Conservation (phyloP, 1,284 basidiomycete species). For the Ganoderma sinense region DNA sequence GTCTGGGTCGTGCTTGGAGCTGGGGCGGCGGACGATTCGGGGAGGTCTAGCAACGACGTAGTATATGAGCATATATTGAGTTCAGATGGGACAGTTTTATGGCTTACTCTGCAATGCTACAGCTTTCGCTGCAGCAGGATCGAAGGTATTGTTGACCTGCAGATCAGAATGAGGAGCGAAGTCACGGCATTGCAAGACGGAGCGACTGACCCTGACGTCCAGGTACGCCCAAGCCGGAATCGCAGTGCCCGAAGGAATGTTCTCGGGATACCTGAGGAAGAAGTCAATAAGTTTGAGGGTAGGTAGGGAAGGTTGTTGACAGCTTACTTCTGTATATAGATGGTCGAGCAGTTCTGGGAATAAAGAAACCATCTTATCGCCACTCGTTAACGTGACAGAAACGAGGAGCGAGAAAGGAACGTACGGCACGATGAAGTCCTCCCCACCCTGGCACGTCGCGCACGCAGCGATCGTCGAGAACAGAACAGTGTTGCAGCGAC, state of each 20-base stretch:
- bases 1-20: background rate
- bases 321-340: conserved; percentile 13
- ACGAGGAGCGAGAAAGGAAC: background rate
- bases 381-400: background rate
- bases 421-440: conserved; percentile 10
- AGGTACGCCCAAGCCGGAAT: conserved; percentile 27
- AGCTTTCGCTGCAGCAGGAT: too few species aligned
- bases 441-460: conserved; percentile 22
- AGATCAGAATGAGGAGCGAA: background rate
- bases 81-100: too few species aligned
- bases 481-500: conserved; percentile 24
- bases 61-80: background rate
- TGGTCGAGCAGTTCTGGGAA: conserved; percentile 15
- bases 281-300: background rate
- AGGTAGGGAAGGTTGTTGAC: background rate
- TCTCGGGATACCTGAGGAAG: conserved; percentile 10
- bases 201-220: conserved; percentile 16
- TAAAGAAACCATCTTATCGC: conserved; percentile 20
- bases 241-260: conserved; percentile 17
- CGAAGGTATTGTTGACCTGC: conserved; percentile 12
- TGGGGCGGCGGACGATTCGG: conserved; percentile 13
- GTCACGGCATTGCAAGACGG: background rate
- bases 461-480: conserved; percentile 24
- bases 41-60: conserved; percentile 3
- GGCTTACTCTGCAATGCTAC: too few species aligned